phyloP scores from a whole-genome alignment of 1,284 basidiomycete species.

The Pseudozyma tsukubaensis region DNA sequence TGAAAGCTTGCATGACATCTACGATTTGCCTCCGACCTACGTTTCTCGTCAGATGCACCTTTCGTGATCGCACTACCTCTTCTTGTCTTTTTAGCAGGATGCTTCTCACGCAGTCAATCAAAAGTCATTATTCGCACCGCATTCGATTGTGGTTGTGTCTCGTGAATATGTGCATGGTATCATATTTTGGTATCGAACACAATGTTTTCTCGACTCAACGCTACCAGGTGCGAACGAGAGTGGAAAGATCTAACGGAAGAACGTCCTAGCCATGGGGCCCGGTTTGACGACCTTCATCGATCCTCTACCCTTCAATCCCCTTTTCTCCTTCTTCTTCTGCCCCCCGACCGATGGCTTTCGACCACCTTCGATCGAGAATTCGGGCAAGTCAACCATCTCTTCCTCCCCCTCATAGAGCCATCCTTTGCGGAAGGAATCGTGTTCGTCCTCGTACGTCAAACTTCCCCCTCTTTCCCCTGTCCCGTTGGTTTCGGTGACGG shows the following conservation, averaged over 20 bases:
- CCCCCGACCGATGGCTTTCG: constrained; percentile 1
- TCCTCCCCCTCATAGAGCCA: constrained; percentile 37
- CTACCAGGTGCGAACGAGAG: neutral
- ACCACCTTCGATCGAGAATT: constrained; percentile 31
- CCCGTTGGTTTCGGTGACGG: neutral
- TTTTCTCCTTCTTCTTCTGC: constrained; percentile 13
- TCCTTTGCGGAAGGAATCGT: constrained; percentile 29
- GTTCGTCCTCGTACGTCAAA: constrained; percentile 24
- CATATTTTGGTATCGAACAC: constrained; percentile 12
- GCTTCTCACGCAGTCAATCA: neutral
- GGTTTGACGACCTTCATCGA: constrained; percentile 32
- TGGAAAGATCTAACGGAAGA: constrained; percentile 26
- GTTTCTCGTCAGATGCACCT: constrained; percentile 42
- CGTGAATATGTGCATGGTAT: neutral
- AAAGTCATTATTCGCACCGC: too few species aligned
- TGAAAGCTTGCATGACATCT: constrained; percentile 36
- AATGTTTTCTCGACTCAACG: neutral
- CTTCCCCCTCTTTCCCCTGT: too few species aligned
- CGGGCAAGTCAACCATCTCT: constrained; percentile 21
- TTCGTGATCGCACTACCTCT: neutral
- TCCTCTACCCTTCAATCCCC: constrained; percentile 11
- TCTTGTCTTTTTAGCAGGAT: too few species aligned
- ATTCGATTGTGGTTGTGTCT: too few species aligned
- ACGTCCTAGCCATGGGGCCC: constrained; percentile 42
- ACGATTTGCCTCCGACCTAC: constrained; percentile 52